phyloP scores from a whole-genome alignment of 2,329 filamentous ascomycete genomes.

The Alternaria panax region DNA sequence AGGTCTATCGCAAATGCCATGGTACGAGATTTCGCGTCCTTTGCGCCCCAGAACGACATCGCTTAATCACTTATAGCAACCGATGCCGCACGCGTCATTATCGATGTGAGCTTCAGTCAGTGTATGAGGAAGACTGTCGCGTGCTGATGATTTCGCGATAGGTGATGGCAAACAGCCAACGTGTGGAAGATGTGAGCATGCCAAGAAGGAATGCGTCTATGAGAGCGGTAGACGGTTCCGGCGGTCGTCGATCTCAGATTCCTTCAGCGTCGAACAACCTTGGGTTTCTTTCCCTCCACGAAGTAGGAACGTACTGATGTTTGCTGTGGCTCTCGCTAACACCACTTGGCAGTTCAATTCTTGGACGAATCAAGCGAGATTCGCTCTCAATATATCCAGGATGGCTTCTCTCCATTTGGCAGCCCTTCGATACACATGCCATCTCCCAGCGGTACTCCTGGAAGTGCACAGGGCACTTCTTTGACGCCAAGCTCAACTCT shows the following conservation, averaged over 20 bases:
- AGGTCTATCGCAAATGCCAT: conserved; percentile 40
- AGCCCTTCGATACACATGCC: conserved; percentile 16
- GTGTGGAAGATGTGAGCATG: conserved; percentile 43
- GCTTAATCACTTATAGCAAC: conserved; percentile 38
- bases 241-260: conserved; percentile 44
- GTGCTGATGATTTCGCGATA: conserved; percentile 30
- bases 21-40: conserved; percentile 27
- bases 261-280: conserved; percentile 41
- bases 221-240: conserved; percentile 47
- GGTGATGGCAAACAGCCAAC: conserved; percentile 47
- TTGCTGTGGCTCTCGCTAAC: conserved; percentile 16
- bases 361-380: conserved; percentile 47
- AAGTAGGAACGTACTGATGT: conserved; percentile 24
- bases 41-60: conserved; percentile 3
- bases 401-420: conserved; percentile 25
- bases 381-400: conserved; percentile 39
- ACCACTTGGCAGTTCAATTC: conserved; percentile 41
- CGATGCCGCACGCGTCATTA: conserved; percentile 50
- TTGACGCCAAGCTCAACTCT: conserved; percentile 27
- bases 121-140: not conserved
- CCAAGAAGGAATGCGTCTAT: conserved; percentile 45
- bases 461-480: conserved; percentile 21
- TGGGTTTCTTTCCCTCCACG: conserved; percentile 48
- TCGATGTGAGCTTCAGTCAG: conserved; percentile 34
- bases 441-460: conserved; percentile 21